A percentile compares a stretch with the other conserved stretches of the same genome.
These are phyloP conservation scores for Trichomonas vaginalis DNA, from an alignment of 208 protist genomes.

Conservation along the genomic window DNA sequence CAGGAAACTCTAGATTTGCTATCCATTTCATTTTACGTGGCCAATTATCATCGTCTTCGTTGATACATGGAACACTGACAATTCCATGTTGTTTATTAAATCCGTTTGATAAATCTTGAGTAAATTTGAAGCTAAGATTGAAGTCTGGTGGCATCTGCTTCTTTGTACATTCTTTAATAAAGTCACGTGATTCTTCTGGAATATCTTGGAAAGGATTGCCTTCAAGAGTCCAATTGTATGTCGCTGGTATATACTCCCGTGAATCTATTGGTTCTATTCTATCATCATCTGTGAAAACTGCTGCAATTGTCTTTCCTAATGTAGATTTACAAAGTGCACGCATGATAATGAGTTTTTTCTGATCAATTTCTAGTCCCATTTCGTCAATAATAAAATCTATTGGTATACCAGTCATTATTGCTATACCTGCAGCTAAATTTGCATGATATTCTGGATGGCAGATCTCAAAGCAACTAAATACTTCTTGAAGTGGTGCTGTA, in stretches of 20 bases:
- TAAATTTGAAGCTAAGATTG: neutral
- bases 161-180: neutral
- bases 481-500: neutral
- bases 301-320: neutral
- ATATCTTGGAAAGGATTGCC: neutral
- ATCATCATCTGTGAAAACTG: neutral
- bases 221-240: neutral
- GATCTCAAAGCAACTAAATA: neutral
- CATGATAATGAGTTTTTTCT: neutral
- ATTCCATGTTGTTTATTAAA: neutral
- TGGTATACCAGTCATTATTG: neutral
- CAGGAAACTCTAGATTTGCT: neutral
- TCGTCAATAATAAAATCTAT: neutral
- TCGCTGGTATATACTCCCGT: neutral
- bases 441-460: neutral
- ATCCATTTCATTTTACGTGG: neutral
- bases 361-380: neutral
- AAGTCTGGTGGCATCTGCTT: neutral
- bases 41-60: neutral
- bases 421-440: neutral
- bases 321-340: neutral
- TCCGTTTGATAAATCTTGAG: neutral
- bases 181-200: neutral
- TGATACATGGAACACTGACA: neutral
- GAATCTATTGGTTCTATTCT: neutral